A percentile compares a stretch with the other conserved stretches of the same genome.
These are phyloP conservation scores for Ganoderma sp. DNA, from an alignment of 1,284 basidiomycete species.

Conservation along the genomic window DNA sequence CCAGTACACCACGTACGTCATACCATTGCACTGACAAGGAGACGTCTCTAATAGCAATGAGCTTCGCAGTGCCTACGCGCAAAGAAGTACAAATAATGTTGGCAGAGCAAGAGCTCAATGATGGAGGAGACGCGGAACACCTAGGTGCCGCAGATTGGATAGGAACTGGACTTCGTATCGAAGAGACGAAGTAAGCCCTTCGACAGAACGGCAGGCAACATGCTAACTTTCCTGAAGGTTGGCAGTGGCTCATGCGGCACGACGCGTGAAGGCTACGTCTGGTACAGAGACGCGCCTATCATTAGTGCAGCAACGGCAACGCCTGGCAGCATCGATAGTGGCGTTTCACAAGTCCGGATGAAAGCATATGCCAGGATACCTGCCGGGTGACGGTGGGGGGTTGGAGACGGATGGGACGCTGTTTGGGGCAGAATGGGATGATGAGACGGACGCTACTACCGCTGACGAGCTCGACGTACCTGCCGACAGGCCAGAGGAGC, in stretches of 20 bases:
- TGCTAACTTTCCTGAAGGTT: background rate
- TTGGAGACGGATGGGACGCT: background rate
- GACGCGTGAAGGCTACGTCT: background rate
- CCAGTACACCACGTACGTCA: background rate
- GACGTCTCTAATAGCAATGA: background rate
- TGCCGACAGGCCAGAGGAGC: background rate
- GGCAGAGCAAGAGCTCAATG: background rate
- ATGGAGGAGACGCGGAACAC: background rate
- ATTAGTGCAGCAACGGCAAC: background rate
- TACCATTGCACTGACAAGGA: background rate
- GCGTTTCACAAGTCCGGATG: background rate
- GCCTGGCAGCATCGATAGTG: background rate
- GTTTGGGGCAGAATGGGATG: conserved; percentile 7
- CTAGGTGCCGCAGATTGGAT: background rate
- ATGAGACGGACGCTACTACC: background rate
- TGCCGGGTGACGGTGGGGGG: background rate
- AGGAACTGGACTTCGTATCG: background rate
- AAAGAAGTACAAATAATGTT: background rate
- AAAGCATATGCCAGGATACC: background rate
- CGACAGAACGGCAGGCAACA: no score
- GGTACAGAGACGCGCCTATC: background rate
- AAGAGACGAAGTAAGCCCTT: background rate
- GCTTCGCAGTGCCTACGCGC: background rate
- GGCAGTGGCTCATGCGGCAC: background rate
- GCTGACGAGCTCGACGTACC: background rate